phyloP scores from a whole-genome alignment of 345 rosid species.

The Lagerstroemia speciosa region DNA sequence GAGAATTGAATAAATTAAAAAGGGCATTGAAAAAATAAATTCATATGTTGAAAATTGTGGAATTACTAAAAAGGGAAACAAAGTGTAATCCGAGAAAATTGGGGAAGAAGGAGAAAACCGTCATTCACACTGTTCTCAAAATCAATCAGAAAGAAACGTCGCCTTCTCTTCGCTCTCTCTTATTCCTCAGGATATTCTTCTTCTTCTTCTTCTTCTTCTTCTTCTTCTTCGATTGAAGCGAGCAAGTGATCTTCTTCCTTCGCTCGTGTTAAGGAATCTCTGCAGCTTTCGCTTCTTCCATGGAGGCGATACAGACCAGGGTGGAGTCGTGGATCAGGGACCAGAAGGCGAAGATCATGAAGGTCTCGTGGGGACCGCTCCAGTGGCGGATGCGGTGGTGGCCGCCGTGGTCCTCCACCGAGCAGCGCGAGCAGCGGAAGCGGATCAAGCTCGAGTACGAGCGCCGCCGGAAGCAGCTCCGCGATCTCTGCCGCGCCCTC shows the following conservation, averaged over 20 bases:
- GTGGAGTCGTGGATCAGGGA: constrained; percentile 91
- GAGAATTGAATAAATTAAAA: no score
- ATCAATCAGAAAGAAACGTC: not conserved
- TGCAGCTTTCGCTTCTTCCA: constrained; percentile 1
- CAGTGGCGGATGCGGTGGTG: constrained; percentile 66
- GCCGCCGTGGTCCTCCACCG: constrained; percentile 64
- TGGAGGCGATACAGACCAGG: constrained; percentile 63
- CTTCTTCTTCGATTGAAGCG: not conserved
- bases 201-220: not conserved
- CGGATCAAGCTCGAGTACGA: constrained; percentile 68
- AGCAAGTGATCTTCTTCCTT: not conserved
- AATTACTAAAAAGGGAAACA: not conserved
- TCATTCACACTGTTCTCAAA: not conserved
- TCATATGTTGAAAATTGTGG: not conserved
- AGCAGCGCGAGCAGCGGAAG: constrained; percentile 44
- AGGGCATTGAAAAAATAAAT: not conserved
- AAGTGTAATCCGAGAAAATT: not conserved
- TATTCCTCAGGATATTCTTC: constrained; percentile 11
- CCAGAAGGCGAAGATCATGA: constrained; percentile 58
- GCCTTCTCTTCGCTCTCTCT: not conserved
- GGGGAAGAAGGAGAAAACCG: not conserved
- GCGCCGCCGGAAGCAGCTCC: constrained; percentile 60
- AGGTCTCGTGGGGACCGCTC: constrained; percentile 72
- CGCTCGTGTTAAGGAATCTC: not conserved
- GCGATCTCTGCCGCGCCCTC: constrained; percentile 65